These are phyloP conservation scores for Porpolomopsis calyptriformis DNA, from an alignment of 768 basidiomycete genomes.

Conservation along the genomic window DNA sequence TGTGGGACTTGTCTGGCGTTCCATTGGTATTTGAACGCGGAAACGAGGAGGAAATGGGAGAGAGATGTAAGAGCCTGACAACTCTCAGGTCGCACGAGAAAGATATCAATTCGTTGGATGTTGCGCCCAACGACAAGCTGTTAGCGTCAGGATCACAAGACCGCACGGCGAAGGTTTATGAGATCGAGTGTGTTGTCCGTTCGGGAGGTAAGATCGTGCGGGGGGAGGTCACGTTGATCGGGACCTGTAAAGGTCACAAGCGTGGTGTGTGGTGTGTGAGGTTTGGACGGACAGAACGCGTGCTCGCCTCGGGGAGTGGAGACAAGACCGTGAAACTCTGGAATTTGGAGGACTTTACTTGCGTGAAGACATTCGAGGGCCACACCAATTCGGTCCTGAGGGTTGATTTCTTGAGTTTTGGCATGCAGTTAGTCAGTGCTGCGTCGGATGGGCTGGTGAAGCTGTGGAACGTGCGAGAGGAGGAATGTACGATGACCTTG, in stretches of 20 bases:
- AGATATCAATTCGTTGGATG: constrained; percentile 94
- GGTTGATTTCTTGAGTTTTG: constrained; percentile 80
- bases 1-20: constrained; percentile 82
- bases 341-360: constrained; percentile 89
- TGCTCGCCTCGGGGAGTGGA: constrained; percentile 88
- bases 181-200: constrained; percentile 47
- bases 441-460: constrained; percentile 95
- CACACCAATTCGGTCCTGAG: constrained; percentile 94
- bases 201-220: constrained; percentile 33
- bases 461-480: constrained; percentile 85
- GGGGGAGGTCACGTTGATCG: constrained; percentile 67
- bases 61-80: constrained; percentile 62
- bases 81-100: constrained; percentile 95
- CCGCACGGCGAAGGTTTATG: constrained; percentile 84
- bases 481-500: constrained; percentile 78
- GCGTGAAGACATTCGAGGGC: constrained; percentile 94
- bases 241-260: constrained; percentile 92
- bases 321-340: constrained; percentile 93
- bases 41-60: constrained; percentile 19
- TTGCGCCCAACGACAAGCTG: constrained; percentile 79
- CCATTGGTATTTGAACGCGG: constrained; percentile 20
- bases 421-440: constrained; percentile 78
- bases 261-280: constrained; percentile 92
- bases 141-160: constrained; percentile 95
- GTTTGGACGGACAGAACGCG: constrained; percentile 73